These are phyloP conservation scores for Phytophthora fragariaefolia DNA, from an alignment of 352 stramenopile species.

Conservation along the genomic window DNA sequence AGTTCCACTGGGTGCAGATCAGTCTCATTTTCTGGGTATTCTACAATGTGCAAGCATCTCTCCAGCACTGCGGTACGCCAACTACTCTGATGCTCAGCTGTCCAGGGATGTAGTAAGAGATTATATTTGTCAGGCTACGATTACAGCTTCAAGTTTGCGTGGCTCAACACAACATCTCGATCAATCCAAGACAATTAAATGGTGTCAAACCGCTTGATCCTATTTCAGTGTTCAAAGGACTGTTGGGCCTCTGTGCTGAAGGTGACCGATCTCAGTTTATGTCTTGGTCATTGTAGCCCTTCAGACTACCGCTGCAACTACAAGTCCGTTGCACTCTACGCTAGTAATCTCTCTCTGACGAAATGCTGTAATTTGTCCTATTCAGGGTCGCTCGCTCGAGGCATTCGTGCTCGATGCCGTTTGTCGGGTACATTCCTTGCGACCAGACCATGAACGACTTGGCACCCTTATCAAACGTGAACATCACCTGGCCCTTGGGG, in stretches of 20 bases:
- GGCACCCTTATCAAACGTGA: conserved; percentile 20
- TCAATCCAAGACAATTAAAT: too few relatives aligned
- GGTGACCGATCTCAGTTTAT: too few relatives aligned
- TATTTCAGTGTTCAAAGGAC: too few relatives aligned
- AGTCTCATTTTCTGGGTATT: background rate
- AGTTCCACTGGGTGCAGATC: background rate
- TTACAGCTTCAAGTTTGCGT: background rate
- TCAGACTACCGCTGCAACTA: too few relatives aligned
- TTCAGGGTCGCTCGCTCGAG: conserved; percentile 13
- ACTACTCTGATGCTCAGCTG: background rate
- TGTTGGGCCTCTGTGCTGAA: too few relatives aligned
- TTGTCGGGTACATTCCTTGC: conserved; percentile 24
- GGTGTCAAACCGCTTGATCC: too few relatives aligned
- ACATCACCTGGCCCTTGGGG: conserved; percentile 20
- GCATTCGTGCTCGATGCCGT: conserved; percentile 21
- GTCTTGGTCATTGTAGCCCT: too few relatives aligned
- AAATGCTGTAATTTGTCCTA: conserved; percentile 5
- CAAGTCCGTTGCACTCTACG: too few relatives aligned
- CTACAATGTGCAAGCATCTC: conserved; percentile 1
- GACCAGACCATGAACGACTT: conserved; percentile 37
- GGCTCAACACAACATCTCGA: background rate
- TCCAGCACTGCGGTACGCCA: background rate
- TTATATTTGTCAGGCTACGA: background rate
- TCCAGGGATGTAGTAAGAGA: background rate
- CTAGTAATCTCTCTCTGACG: background rate